phyloP scores from a whole-genome alignment of 768 basidiomycete genomes.

The Dacryopinax spathularia region DNA sequence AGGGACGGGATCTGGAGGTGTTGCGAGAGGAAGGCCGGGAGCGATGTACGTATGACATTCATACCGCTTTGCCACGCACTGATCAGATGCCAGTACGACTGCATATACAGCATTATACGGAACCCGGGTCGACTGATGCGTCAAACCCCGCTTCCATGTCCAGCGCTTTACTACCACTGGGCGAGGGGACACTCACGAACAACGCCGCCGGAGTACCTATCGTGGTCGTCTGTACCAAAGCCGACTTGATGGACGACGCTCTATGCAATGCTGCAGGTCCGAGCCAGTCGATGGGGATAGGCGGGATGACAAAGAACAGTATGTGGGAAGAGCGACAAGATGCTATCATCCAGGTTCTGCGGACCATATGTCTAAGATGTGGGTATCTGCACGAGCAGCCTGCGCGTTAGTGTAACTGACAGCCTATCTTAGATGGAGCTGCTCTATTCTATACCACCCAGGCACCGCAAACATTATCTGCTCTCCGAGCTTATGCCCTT shows the following conservation, averaged over 20 bases:
- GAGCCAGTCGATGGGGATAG: conserved; percentile 36
- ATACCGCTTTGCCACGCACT: neutral
- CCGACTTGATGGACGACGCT: conserved; percentile 80
- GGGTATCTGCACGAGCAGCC: conserved; percentile 22
- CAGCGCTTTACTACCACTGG: conserved; percentile 64
- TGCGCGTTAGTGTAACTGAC: neutral
- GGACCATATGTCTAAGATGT: conserved; percentile 89
- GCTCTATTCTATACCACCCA: conserved; percentile 82
- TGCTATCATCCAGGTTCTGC: conserved; percentile 84
- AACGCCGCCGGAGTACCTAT: conserved; percentile 79
- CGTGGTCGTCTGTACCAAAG: conserved; percentile 80
- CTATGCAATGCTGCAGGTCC: conserved; percentile 47
- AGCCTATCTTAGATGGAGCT: conserved; percentile 57
- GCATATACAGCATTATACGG: conserved; percentile 78
- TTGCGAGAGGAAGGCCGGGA: conserved; percentile 69
- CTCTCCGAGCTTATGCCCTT: conserved; percentile 69
- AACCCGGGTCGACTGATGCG: conserved; percentile 46
- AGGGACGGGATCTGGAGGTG: conserved; percentile 56
- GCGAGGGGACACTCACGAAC: conserved; percentile 71
- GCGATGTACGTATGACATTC: conserved; percentile 40
- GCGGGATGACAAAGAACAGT: conserved; percentile 79
- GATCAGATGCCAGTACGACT: conserved; percentile 51
- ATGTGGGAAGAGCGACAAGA: conserved; percentile 96
- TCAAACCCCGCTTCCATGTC: conserved; percentile 40
- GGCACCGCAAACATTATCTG: conserved; percentile 55